A percentile compares a stretch with the other conserved stretches of the same genome.
These are phyloP conservation scores for Wickerhamomyces subpelliculosus DNA, from an alignment of 805 yeast genomes.

Conservation along the genomic window DNA sequence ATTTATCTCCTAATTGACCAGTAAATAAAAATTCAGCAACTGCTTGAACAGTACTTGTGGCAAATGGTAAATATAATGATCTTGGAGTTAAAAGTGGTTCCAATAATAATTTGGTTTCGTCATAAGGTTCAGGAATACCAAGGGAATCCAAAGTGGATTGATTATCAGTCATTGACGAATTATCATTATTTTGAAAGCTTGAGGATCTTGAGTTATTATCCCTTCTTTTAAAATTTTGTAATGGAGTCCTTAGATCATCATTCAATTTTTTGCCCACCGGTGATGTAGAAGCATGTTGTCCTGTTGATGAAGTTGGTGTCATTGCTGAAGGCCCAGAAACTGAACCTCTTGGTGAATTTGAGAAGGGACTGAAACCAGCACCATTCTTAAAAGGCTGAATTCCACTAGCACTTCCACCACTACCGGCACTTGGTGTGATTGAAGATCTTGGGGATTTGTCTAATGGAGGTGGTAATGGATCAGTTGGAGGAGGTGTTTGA, in stretches of 20 bases:
- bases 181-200: constrained; percentile 12
- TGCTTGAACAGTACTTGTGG: constrained; percentile 54
- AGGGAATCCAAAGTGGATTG: constrained; percentile 11
- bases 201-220: constrained; percentile 15
- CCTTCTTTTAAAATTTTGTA: constrained; percentile 11
- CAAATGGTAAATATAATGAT: constrained; percentile 60
- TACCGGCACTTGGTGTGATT: neutral
- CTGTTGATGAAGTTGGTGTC: constrained; percentile 1
- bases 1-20: constrained; percentile 71
- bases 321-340: constrained; percentile 20
- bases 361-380: neutral
- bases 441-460: constrained; percentile 6
- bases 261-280: constrained; percentile 14
- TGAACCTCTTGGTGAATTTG: constrained; percentile 42
- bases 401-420: too few relatives aligned
- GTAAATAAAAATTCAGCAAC: constrained; percentile 69
- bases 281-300: too few relatives aligned
- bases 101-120: constrained; percentile 23
- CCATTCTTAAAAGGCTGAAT: too few relatives aligned
- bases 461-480: constrained; percentile 35
- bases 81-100: constrained; percentile 66
- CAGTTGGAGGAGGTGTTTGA: constrained; percentile 48
- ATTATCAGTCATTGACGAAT: constrained; percentile 8
- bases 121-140: constrained; percentile 10
- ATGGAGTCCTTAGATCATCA: constrained; percentile 13